Evolutionary conservation across 495 filamentous ascomycete genomes (phyloP).

Genomic region (Glonium stellatum): DNA sequence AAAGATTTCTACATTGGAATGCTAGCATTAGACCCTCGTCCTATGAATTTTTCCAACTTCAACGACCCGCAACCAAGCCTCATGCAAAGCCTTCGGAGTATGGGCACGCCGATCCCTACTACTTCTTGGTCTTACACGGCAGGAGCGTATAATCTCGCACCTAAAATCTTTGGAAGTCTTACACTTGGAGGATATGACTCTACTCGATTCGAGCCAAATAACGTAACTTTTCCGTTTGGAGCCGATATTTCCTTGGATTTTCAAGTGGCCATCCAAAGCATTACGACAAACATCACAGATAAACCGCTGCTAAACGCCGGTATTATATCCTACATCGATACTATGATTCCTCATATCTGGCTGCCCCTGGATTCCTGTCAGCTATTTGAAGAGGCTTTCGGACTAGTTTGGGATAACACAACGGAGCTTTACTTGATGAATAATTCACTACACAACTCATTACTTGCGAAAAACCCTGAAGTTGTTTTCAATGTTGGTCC

Average conservation of each 20-base stretch:
- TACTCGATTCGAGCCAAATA: constrained; percentile 26
- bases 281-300: constrained; percentile 25
- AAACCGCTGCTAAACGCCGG: constrained; percentile 23
- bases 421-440: constrained; percentile 33
- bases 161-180: constrained; percentile 30
- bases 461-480: constrained; percentile 28
- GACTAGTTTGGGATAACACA: constrained; percentile 29
- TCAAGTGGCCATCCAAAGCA: constrained; percentile 30
- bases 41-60: constrained; percentile 35
- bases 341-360: constrained; percentile 34
- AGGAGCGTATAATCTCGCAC: constrained; percentile 28
- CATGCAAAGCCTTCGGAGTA: constrained; percentile 29
- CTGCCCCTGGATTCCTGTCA: constrained; percentile 31
- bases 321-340: constrained; percentile 29
- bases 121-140: constrained; percentile 35
- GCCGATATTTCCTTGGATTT: constrained; percentile 29
- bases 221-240: constrained; percentile 26
- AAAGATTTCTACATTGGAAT: constrained; percentile 33
- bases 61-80: constrained; percentile 27
- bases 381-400: constrained; percentile 33
- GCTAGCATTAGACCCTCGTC: constrained; percentile 32
- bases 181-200: constrained; percentile 36
- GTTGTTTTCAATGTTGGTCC: constrained; percentile 33
- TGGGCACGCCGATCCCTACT: constrained; percentile 30
- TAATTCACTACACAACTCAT: constrained; percentile 26